Conservation (phyloP, 2,329 filamentous ascomycete genomes). For the Chaetomium sp. region DNA sequence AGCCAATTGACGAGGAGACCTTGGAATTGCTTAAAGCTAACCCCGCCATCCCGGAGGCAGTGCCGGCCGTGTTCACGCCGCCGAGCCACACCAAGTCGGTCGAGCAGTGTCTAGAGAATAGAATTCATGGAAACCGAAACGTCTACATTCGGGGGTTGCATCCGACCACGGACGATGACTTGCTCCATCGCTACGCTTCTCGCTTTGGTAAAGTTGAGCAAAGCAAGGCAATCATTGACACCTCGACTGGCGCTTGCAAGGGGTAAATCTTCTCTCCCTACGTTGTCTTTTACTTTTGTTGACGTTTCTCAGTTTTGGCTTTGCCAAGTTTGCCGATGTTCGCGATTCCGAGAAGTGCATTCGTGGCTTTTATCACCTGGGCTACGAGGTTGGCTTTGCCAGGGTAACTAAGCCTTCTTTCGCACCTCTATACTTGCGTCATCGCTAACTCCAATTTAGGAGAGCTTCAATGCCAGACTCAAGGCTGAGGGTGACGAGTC, state of each 20-base stretch:
- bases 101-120: conserved; percentile 90
- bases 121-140: conserved; percentile 85
- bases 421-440: not conserved
- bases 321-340: conserved; percentile 88
- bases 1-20: conserved; percentile 42
- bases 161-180: conserved; percentile 89
- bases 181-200: conserved; percentile 72
- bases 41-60: conserved; percentile 79
- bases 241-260: conserved; percentile 88
- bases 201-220: conserved; percentile 93
- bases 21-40: conserved; percentile 65
- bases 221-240: conserved; percentile 97
- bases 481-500: conserved; percentile 86
- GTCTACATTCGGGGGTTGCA: conserved; percentile 97
- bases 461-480: conserved; percentile 96
- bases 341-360: conserved; percentile 93
- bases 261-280: conserved; percentile 54
- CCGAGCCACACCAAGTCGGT: conserved; percentile 82
- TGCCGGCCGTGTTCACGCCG: conserved; percentile 82
- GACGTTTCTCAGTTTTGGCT: conserved; percentile 68
- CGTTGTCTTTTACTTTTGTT: conserved; percentile 6
- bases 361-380: conserved; percentile 85
- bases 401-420: conserved; percentile 51
- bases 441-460: conserved; percentile 43
- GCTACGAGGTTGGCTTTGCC: conserved; percentile 97